Percentiles rank a stretch among this genome's conserved stretches.
phyloP scores from a whole-genome alignment of 2,329 filamentous ascomycete genomes.

The Ophiocordyceps camponoti-leonardi region DNA sequence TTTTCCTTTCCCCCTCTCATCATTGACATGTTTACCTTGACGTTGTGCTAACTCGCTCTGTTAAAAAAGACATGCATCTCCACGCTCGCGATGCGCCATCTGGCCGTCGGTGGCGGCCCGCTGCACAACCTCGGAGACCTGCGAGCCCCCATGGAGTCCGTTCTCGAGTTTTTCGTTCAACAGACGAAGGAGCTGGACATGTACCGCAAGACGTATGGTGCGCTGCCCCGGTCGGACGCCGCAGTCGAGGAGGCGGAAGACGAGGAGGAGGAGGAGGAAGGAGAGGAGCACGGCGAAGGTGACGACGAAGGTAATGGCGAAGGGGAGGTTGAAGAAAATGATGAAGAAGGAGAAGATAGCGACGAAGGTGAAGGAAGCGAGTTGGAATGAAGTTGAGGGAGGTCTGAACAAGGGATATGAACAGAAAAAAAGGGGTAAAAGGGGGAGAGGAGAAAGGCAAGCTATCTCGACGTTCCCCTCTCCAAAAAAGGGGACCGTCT shows the following conservation, averaged over 20 bases:
- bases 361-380: constrained; percentile 7
- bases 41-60: not conserved
- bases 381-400: not conserved
- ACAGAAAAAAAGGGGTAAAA: not conserved
- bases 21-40: not conserved
- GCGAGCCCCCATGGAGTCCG: constrained; percentile 57
- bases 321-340: constrained; percentile 7
- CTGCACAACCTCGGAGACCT: constrained; percentile 52
- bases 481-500: too few relatives aligned
- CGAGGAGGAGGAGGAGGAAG: constrained; percentile 3
- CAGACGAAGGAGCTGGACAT: constrained; percentile 47
- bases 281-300: constrained; percentile 9
- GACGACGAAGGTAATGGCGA: constrained; percentile 5
- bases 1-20: not conserved
- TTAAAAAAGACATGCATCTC: constrained; percentile 55
- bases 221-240: constrained; percentile 10
- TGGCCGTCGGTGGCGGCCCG: constrained; percentile 50
- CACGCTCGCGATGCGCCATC: constrained; percentile 62
- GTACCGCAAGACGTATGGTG: constrained; percentile 38
- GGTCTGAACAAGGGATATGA: too few relatives aligned
- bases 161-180: constrained; percentile 43
- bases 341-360: too few relatives aligned
- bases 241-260: constrained; percentile 1
- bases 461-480: too few relatives aligned
- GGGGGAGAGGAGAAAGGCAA: not conserved